Conservation (phyloP, 164 flowering plant genomes). For the Annona cherimola region DNA sequence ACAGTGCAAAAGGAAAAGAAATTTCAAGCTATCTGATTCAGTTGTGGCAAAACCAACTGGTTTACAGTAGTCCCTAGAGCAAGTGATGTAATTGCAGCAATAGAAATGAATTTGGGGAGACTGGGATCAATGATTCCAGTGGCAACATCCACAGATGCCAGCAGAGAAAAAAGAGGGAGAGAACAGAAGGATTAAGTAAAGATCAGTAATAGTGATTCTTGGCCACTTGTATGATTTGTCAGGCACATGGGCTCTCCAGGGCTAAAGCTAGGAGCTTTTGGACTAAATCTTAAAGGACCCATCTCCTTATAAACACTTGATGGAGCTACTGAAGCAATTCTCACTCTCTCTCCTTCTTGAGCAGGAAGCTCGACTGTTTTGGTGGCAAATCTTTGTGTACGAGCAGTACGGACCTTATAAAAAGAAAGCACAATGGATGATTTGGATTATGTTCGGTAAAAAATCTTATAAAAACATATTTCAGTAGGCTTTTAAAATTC, state of each 20-base stretch:
- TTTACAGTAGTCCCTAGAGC: constrained; percentile 71
- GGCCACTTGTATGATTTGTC: constrained; percentile 76
- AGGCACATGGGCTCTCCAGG: constrained; percentile 86
- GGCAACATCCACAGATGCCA: constrained; percentile 88
- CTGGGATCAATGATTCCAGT: constrained; percentile 78
- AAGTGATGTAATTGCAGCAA: constrained; percentile 62
- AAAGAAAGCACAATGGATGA: not conserved
- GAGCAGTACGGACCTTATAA: constrained; percentile 80
- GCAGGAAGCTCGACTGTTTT: constrained; percentile 92
- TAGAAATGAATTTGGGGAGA: constrained; percentile 71
- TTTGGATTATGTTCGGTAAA: not conserved
- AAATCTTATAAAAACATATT: not conserved
- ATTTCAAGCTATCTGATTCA: constrained; percentile 48
- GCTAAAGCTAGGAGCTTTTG: constrained; percentile 63
- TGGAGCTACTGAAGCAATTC: constrained; percentile 80
- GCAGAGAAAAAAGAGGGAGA: constrained; percentile 62
- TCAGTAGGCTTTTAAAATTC: no score
- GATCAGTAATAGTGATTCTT: constrained; percentile 63
- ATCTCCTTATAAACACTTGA: constrained; percentile 58
- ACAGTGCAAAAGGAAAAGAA: not conserved
- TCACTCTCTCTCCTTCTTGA: constrained; percentile 92
- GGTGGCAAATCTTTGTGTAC: constrained; percentile 94
- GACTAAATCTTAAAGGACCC: constrained; percentile 69
- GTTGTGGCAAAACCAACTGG: constrained; percentile 58
- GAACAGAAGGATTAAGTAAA: constrained; percentile 56